A percentile compares a stretch with the other conserved stretches of the same genome.
Evolutionary conservation across 148 eudicot genomes (phyloP).

Genomic region (Rheum nobile): DNA sequence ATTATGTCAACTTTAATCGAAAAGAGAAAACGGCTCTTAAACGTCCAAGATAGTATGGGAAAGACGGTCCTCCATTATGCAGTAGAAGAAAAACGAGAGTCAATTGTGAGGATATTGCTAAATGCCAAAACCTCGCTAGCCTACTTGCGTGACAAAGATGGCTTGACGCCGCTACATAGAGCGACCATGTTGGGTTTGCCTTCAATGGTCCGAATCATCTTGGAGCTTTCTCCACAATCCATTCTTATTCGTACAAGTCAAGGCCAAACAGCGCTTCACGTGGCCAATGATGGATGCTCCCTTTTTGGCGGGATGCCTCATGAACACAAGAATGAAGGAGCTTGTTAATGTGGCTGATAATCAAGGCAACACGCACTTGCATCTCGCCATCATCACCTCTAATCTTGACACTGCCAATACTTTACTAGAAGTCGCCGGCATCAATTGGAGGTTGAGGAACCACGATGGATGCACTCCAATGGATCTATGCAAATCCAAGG

Average conservation of each 20-base stretch:
- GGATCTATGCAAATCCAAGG: background rate
- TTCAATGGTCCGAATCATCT: background rate
- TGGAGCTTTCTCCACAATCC: background rate
- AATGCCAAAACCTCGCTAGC: background rate
- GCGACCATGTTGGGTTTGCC: background rate
- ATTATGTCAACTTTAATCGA: background rate
- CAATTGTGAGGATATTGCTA: background rate
- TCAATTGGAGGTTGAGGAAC: background rate
- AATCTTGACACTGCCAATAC: background rate
- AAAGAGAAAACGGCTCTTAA: background rate
- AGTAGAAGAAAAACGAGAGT: background rate
- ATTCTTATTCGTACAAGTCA: background rate
- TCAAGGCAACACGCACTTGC: background rate
- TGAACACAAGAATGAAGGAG: background rate
- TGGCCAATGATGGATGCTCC: background rate
- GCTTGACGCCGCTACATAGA: background rate
- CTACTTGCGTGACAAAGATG: background rate
- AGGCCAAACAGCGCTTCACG: background rate
- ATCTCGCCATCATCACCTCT: background rate
- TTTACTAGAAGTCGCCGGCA: background rate
- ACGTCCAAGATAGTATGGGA: background rate
- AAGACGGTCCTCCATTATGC: background rate
- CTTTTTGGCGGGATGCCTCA: background rate
- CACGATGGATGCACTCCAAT: background rate
- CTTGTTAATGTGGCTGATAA: background rate